Base-by-base conservation (phyloP, 2,329 filamentous ascomycete genomes). In the Fusarium newnesense region DNA sequence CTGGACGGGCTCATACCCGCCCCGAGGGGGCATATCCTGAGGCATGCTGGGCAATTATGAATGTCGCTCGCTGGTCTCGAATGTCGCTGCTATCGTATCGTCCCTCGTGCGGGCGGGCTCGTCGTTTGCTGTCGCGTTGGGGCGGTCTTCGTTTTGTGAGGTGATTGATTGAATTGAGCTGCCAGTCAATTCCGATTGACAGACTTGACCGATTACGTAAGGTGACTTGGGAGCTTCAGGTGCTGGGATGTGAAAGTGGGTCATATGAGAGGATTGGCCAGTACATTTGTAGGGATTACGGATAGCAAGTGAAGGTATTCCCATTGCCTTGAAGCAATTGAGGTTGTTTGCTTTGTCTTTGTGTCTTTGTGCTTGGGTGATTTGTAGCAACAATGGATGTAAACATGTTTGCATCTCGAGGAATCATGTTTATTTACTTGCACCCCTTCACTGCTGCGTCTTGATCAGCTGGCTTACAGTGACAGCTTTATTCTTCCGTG, bases 1-100 rank as follows among this genome's bases (percentile, higher is more conserved):
- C 86, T 99, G 96, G 76, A 99, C 93, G 84, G 96, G 92, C 84
- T 91, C 93, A 85, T 99, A 99, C 88, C 96, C 96, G 87, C 96
- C 96, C 81, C 85, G 84, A 79, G 96, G 96, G 87, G 96, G 96
- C 91, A 99, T 94, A 88, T 99, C 96, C 89, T 98, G 95, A 87
- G 93, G 92, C 96, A 98, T 98, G 81, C 75, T 91, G 87, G 83
- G 79, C 80, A 63, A 70, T 42, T 58, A 28, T 54, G 19, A 54
- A 30, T 65, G 49, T 72, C 63, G 43, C 42, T 69, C 44, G 64
- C 50, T 58, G 50, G 28, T 76, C 32, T 59, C 24, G 24, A 50
- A 50, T 37, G 32, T 50, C 24, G 56, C 56, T 59, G 24, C 39
- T 49, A 9, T 54, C 37, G 61, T 52, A 24, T 73, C 40, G 65